Base-by-base conservation (phyloP, 2,329 filamentous ascomycete genomes). In the Diaporthe destruens region DNA sequence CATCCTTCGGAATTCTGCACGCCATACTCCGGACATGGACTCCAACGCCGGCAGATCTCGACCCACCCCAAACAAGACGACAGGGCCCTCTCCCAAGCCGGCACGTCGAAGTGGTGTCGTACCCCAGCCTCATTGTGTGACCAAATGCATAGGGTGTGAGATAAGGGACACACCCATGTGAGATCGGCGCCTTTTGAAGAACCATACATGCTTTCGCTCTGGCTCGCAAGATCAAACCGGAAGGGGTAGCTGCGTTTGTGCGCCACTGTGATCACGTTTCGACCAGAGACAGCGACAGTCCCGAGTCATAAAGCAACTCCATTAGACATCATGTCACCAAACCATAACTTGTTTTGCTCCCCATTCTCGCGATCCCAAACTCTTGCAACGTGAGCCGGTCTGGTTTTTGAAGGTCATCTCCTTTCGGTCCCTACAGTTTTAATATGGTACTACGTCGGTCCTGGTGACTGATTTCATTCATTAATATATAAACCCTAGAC, bases 221-320 rank as follows among this genome's bases (percentile, higher is more conserved):
- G 32, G 61, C 32, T 66, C 61, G 61, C 61, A 66, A 53, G 61
- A 66, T 66, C 8, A 66, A 66, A 66, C 61, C 44, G 32, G 47
- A 66, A 32, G 47, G 57, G 61, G 44, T 66, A 66, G 47, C 20
- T 36, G 51, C n/a, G 61, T 51, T 66, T 66, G 61, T 51, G 47
- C 53, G 47, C n/a, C 39, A 66, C 61, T 23, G n/a, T 53, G 44
- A 23, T 66, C 61, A 25, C 20, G 61, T 66, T 66, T 66, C 61
- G 61, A 53, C 32, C 61, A 53, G 47, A 53, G 29, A 66, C 44
- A 20, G 44, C 25, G 47, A 66, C 61, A 32, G 61, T 66, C 32
- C 61, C 53, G 44, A 36, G 25, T 32, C n/a, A 36, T 11, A 42
- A 32, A 53, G 61, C 32, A 39, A 4, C 47, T 23, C 16, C 53